Conservation (phyloP, 805 yeast genomes). For the Starmerella gropengiesseri region DNA sequence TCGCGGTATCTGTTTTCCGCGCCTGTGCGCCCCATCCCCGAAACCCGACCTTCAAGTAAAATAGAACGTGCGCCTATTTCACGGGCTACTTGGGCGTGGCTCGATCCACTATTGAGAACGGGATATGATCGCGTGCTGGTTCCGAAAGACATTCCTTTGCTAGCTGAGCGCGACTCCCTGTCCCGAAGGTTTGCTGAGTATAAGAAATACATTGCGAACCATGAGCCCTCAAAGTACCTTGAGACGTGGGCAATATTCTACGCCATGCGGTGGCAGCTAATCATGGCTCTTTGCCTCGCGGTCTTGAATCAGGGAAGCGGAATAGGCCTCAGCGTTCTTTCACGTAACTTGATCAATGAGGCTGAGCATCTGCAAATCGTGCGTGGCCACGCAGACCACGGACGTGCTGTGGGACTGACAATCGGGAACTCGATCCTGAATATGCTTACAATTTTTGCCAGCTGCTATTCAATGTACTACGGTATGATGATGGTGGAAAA, state of each 20-base stretch:
- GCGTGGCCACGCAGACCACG: constrained; percentile 20
- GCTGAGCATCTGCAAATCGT: constrained; percentile 7
- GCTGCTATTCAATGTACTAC: constrained; percentile 51
- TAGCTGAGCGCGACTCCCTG: constrained; percentile 10
- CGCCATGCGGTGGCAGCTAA: constrained; percentile 13
- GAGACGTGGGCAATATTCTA: constrained; percentile 16
- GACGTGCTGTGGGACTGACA: constrained; percentile 63
- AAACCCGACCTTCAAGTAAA: constrained; percentile 11
- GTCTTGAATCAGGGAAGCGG: constrained; percentile 6
- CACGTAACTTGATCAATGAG: constrained; percentile 12
- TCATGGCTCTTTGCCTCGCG: neutral
- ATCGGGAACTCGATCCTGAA: constrained; percentile 54
- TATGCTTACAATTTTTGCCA: constrained; percentile 34
- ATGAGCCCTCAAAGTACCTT: neutral
- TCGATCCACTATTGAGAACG: constrained; percentile 36
- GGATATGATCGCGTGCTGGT: constrained; percentile 21
- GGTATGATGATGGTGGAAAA: constrained; percentile 56
- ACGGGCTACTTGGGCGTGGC: constrained; percentile 41
- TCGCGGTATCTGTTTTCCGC: neutral
- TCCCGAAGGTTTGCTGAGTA: constrained; percentile 6
- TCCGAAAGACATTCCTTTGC: constrained; percentile 15
- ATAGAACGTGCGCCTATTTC: constrained; percentile 30
- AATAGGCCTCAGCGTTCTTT: constrained; percentile 13
- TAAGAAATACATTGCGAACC: constrained; percentile 7
- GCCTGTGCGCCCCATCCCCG: constrained; percentile 19